Conservation (phyloP, 805 yeast genomes). For the Nakazawaea wickerhamii region DNA sequence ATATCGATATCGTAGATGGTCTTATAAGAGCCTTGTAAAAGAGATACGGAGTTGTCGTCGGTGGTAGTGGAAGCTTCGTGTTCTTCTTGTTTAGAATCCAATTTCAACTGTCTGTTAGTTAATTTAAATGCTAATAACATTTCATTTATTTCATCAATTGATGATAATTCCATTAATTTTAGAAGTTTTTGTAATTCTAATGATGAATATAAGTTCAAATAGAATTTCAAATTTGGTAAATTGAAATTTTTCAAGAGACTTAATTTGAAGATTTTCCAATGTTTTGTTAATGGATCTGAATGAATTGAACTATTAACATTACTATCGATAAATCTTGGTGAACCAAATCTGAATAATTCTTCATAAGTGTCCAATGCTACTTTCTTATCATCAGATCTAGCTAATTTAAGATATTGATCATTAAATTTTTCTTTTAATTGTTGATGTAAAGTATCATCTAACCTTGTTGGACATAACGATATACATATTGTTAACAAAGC, state of each 20-base stretch:
- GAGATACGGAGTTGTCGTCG: conserved; percentile 8
- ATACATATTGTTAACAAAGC: conserved; percentile 41
- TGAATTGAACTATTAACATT: conserved; percentile 26
- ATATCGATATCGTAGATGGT: conserved; percentile 41
- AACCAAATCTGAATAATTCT: conserved; percentile 40
- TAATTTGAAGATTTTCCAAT: conserved; percentile 37
- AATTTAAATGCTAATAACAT: conserved; percentile 38
- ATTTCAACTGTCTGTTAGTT: conserved; percentile 38
- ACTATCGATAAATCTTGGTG: conserved; percentile 41
- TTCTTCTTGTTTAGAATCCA: conserved; percentile 16
- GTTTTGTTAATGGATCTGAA: conserved; percentile 37
- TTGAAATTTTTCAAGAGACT: conserved; percentile 32
- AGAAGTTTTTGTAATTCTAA: conserved; percentile 39
- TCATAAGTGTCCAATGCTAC: conserved; percentile 36
- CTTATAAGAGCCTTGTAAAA: conserved; percentile 35
- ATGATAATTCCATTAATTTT: conserved; percentile 22
- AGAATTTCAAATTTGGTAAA: conserved; percentile 37
- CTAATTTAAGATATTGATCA: conserved; percentile 37
- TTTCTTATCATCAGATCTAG: conserved; percentile 32
- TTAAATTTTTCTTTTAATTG: conserved; percentile 42
- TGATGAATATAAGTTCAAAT: conserved; percentile 40
- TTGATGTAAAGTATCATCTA: conserved; percentile 38
- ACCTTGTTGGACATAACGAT: conserved; percentile 40
- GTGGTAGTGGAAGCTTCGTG: neutral
- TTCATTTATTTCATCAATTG: conserved; percentile 28